A percentile compares a stretch with the other conserved stretches of the same genome.
phyloP scores from a whole-genome alignment of 345 rosid species.

The Cochlearia excelsa region DNA sequence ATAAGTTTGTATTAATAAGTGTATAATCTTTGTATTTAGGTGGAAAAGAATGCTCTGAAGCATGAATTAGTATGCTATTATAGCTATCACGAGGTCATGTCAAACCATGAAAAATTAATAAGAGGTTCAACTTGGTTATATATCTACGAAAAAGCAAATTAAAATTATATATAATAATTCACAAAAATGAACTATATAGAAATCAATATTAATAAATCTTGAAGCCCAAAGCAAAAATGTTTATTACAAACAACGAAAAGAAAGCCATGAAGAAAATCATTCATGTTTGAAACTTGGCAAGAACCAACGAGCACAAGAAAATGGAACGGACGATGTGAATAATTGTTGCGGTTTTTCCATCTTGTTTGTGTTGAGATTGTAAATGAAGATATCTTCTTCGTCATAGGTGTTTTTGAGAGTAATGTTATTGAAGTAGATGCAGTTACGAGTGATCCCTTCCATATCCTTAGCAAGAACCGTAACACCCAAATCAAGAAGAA shows the following conservation, averaged over 20 bases:
- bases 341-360: not conserved
- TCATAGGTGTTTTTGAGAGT: not conserved
- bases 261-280: not conserved
- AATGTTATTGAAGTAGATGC: conserved; percentile 1
- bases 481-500: conserved; percentile 4
- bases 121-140: no score
- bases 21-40: no score
- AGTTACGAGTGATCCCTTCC: not conserved
- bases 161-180: no score
- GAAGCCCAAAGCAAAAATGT: no score
- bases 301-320: not conserved
- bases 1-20: no score
- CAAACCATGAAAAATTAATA: no score
- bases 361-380: conserved; percentile 1
- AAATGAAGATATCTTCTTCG: not conserved
- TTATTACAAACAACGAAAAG: not conserved
- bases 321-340: not conserved
- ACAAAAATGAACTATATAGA: no score
- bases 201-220: no score
- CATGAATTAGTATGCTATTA: no score
- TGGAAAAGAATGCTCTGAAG: no score
- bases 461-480: conserved; percentile 7
- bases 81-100: no score
- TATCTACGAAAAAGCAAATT: no score
- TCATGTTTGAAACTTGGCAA: conserved; percentile 7